Conservation (phyloP, 208 protist genomes). For the Trypanosoma vivax region DNA sequence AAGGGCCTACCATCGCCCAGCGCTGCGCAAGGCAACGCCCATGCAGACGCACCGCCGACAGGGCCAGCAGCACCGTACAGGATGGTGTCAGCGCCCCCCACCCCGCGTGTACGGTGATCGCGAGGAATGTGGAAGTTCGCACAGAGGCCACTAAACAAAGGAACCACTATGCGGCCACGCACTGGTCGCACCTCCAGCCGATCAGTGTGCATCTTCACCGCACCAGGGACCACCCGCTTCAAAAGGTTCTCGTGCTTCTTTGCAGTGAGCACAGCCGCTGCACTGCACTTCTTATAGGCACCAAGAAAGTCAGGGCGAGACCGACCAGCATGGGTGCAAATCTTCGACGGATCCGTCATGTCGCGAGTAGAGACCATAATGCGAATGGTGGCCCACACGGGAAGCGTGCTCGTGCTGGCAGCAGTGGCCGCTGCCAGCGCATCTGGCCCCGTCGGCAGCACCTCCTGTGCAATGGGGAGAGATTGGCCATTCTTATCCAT, state of each 20-base stretch:
- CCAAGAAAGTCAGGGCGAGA: constrained; percentile 13
- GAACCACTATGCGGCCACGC: constrained; percentile 15
- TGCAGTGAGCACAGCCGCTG: constrained; percentile 24
- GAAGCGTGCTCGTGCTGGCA: too few species aligned
- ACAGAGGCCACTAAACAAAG: constrained; percentile 14
- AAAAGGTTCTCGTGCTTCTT: constrained; percentile 21
- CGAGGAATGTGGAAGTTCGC: constrained; percentile 33
- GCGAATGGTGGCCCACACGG: constrained; percentile 36
- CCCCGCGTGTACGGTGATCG: constrained; percentile 25
- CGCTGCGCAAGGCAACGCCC: constrained; percentile 36
- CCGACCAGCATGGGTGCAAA: constrained; percentile 28
- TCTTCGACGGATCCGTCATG: constrained; percentile 18
- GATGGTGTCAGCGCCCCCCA: constrained; percentile 43
- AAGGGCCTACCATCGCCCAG: constrained; percentile 16
- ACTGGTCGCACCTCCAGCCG: constrained; percentile 38
- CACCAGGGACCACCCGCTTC: constrained; percentile 27
- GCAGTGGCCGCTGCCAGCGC: too few species aligned
- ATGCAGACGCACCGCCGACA: constrained; percentile 40
- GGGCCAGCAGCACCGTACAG: constrained; percentile 55
- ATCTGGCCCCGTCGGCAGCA: too few species aligned
- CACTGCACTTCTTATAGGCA: constrained; percentile 13
- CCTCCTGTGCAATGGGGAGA: too few species aligned
- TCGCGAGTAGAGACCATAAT: constrained; percentile 29
- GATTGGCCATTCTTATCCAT: too few species aligned
- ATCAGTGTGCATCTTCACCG: constrained; percentile 35